Conservation (phyloP, 768 basidiomycete genomes). For the Phanerochaete carnosa region DNA sequence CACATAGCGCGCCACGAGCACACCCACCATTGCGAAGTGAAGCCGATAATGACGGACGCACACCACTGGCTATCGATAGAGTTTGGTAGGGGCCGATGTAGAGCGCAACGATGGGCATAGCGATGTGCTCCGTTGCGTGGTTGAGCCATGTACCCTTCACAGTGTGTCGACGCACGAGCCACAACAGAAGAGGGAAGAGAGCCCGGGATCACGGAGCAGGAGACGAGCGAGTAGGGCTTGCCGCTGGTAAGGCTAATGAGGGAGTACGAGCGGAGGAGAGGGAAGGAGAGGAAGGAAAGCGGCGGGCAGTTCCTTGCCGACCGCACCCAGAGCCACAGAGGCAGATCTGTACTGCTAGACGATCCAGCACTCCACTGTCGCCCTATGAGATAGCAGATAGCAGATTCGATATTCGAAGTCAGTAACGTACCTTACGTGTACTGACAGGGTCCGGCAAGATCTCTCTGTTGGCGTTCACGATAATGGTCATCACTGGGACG, state of each 20-base stretch:
- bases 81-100: constrained; percentile 40
- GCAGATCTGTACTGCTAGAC: constrained; percentile 51
- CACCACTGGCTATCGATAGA: constrained; percentile 56
- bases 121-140: constrained; percentile 37
- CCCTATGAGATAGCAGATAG: neutral
- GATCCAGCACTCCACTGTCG: constrained; percentile 48
- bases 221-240: constrained; percentile 44
- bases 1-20: constrained; percentile 39
- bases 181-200: constrained; percentile 50
- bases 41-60: constrained; percentile 50
- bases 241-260: constrained; percentile 36
- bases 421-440: constrained; percentile 37
- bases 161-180: constrained; percentile 38
- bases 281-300: neutral
- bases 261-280: neutral
- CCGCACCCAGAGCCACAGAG: constrained; percentile 53
- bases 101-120: constrained; percentile 42
- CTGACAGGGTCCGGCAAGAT: constrained; percentile 46
- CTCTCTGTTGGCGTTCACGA: constrained; percentile 42
- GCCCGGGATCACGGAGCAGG: constrained; percentile 48
- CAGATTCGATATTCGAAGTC: neutral
- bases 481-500: constrained; percentile 44
- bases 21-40: constrained; percentile 47
- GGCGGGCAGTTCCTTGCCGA: constrained; percentile 43
- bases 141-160: constrained; percentile 31